Conservation (phyloP, 345 rosid genomes). For the Syzygium aromaticum region DNA sequence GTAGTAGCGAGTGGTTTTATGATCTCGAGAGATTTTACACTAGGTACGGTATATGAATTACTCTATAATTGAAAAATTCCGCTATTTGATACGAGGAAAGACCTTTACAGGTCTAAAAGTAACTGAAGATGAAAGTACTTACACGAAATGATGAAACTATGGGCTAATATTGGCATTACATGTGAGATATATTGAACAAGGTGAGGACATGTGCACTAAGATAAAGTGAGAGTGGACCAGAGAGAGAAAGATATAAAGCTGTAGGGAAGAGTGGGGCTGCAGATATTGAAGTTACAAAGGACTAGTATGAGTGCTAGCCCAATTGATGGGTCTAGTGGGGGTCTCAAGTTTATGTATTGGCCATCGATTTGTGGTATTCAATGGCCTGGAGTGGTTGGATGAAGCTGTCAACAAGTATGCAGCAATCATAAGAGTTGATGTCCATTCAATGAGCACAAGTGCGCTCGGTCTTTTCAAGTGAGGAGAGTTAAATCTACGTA, state of each 20-base stretch:
- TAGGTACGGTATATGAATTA: accelerated
- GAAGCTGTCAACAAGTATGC: not conserved
- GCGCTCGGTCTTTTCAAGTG: too few species aligned
- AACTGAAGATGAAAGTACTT: not conserved
- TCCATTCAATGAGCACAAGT: not conserved
- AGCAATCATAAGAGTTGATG: not conserved
- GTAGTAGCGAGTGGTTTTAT: not conserved
- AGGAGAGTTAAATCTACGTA: too few species aligned
- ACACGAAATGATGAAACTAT: too few species aligned
- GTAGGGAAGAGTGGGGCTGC: not conserved
- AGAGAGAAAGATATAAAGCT: not conserved
- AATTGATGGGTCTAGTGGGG: not conserved
- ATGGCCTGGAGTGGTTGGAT: accelerated
- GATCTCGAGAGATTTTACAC: not conserved
- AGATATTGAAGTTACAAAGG: not conserved
- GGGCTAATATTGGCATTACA: not conserved
- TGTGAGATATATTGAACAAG: not conserved
- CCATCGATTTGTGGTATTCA: not conserved
- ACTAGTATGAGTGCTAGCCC: not conserved
- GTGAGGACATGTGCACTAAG: not conserved
- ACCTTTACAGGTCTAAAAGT: accelerated
- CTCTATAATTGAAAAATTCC: not conserved
- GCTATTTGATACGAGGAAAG: not conserved
- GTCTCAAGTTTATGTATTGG: not conserved
- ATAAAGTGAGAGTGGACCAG: not conserved